These are phyloP conservation scores for Acacia melanoxylon DNA, from an alignment of 306 rosid species.

Conservation along the genomic window DNA sequence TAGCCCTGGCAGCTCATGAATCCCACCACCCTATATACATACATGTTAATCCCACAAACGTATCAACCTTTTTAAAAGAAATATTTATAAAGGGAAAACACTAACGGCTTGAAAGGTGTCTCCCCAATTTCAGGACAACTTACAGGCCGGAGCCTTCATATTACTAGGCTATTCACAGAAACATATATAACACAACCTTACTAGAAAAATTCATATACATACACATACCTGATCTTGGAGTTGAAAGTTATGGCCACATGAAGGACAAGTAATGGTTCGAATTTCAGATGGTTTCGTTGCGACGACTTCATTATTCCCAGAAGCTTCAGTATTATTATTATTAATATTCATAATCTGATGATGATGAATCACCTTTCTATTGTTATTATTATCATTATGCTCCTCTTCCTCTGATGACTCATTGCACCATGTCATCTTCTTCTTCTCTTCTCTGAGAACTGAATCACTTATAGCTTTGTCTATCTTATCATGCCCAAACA, in stretches of 20 bases:
- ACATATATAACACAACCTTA: no score
- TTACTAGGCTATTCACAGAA: no score
- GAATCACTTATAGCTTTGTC: neutral
- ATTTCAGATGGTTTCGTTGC: constrained; percentile 29
- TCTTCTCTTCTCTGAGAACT: neutral
- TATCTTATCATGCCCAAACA: neutral
- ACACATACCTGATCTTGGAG: constrained; percentile 57
- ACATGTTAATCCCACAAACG: no score
- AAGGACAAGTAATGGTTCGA: constrained; percentile 61
- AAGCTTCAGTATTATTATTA: neutral
- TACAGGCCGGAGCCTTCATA: no score
- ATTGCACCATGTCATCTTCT: constrained; percentile 72
- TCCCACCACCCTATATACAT: constrained; percentile 44
- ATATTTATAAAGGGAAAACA: no score
- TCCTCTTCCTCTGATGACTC: constrained; percentile 53
- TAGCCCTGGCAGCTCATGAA: constrained; percentile 71
- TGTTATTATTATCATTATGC: neutral
- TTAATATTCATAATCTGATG: no score
- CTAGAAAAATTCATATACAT: no score
- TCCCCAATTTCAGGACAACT: no score
- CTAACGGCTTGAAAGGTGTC: neutral
- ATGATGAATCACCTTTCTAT: constrained; percentile 19
- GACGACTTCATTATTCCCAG: neutral
- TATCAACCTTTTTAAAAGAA: no score
- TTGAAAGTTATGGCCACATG: constrained; percentile 68